A percentile compares a stretch with the other conserved stretches of the same genome.
These are phyloP conservation scores for Cladophialophora exuberans DNA, from an alignment of 2,329 filamentous ascomycete genomes.

Conservation along the genomic window DNA sequence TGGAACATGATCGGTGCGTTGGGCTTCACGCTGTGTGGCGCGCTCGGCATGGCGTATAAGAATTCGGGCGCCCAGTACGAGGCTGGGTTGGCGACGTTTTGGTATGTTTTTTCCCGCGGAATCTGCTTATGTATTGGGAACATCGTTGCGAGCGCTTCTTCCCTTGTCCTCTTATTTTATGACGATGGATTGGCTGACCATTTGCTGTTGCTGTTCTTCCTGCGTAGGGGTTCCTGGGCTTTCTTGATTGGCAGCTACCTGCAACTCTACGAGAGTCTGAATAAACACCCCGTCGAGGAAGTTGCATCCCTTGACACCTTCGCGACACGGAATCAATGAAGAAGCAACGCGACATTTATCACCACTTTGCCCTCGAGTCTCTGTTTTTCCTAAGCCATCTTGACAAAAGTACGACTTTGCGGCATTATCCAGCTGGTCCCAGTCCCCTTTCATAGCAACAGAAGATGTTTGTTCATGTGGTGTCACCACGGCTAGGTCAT, in stretches of 20 bases:
- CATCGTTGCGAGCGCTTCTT: no score
- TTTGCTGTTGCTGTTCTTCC: background rate
- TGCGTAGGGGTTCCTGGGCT: slow-evolving; percentile 40
- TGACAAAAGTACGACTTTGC: no score
- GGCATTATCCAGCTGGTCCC: no score
- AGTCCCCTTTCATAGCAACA: no score
- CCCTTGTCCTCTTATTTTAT: background rate
- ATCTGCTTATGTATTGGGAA: no score
- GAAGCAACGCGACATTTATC: no score
- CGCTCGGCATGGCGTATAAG: slow-evolving; percentile 52
- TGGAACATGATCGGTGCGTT: slow-evolving; percentile 68
- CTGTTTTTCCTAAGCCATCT: no score
- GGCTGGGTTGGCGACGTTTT: slow-evolving; percentile 51
- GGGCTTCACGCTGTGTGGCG: slow-evolving; percentile 66
- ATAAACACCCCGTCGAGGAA: slow-evolving; percentile 51
- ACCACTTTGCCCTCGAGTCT: no score
- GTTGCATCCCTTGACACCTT: no score
- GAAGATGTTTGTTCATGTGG: no score
- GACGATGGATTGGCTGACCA: background rate
- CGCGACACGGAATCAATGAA: no score
- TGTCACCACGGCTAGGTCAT: no score
- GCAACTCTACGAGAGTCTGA: slow-evolving; percentile 55
- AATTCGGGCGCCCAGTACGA: slow-evolving; percentile 51
- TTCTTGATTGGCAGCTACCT: slow-evolving; percentile 51
- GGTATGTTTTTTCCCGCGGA: slow-evolving; percentile 43